These are phyloP conservation scores for Boletus subparvulus DNA, from an alignment of 768 basidiomycete genomes.

Conservation along the genomic window DNA sequence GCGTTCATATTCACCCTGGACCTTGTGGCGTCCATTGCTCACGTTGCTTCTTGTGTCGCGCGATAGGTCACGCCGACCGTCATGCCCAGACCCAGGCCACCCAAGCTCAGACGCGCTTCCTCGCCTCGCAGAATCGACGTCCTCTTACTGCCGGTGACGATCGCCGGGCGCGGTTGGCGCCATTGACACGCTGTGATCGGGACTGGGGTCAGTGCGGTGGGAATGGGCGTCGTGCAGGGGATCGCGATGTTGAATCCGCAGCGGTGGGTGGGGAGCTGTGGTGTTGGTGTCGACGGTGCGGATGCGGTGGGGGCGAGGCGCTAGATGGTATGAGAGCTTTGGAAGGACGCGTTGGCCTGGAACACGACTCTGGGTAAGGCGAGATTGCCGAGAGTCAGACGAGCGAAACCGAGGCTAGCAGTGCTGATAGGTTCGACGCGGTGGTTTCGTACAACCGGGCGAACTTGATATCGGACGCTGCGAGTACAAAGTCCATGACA, in stretches of 20 bases:
- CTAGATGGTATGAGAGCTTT: constrained; percentile 22
- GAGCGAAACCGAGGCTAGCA: neutral
- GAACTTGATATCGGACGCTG: neutral
- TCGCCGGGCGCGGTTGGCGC: constrained; percentile 79
- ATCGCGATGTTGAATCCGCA: constrained; percentile 89
- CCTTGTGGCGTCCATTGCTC: neutral
- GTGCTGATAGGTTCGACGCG: neutral
- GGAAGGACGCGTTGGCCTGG: constrained; percentile 14
- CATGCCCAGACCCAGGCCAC: neutral
- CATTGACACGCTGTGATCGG: constrained; percentile 60
- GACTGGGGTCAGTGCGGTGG: constrained; percentile 51
- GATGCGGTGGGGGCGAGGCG: neutral
- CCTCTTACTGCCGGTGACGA: constrained; percentile 90
- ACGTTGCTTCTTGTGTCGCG: neutral
- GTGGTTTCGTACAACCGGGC: neutral
- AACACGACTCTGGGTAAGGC: constrained; percentile 27
- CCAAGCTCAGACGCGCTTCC: constrained; percentile 54
- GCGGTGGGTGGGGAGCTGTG: constrained; percentile 63
- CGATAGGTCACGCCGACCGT: constrained; percentile 9
- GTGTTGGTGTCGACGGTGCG: neutral
- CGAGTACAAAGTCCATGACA: neutral
- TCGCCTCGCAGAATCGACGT: constrained; percentile 84
- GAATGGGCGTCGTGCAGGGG: constrained; percentile 76
- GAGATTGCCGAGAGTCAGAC: constrained; percentile 16
- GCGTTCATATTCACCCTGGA: neutral